Percentiles rank a stretch among this genome's conserved stretches.
These are phyloP conservation scores for Fusarium haematococcum DNA, from an alignment of 2,329 filamentous ascomycete genomes.

Conservation along the genomic window DNA sequence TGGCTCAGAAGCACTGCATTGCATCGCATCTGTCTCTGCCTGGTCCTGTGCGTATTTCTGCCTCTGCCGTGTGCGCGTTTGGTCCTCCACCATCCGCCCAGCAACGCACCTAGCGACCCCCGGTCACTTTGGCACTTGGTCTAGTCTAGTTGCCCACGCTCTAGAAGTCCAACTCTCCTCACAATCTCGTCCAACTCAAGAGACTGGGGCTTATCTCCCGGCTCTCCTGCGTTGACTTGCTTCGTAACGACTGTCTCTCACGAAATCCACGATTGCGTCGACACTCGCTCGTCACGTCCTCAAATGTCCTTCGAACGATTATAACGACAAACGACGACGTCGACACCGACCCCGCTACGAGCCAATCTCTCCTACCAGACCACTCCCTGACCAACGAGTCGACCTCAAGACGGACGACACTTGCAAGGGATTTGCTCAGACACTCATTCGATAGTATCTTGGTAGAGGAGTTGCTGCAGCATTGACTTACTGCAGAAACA, in stretches of 20 bases:
- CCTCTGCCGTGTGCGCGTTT: slow-evolving; percentile 33
- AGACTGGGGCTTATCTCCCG: slow-evolving; percentile 30
- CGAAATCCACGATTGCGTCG: slow-evolving; percentile 33
- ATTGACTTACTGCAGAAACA: slow-evolving; percentile 48
- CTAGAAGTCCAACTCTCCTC: slow-evolving; percentile 3
- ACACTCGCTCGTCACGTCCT: slow-evolving; percentile 37
- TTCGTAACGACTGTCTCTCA: slow-evolving; percentile 35
- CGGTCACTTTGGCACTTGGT: slow-evolving; percentile 37
- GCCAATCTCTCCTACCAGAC: slow-evolving; percentile 33
- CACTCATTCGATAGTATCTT: slow-evolving; percentile 24
- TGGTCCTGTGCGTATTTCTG: slow-evolving; percentile 37
- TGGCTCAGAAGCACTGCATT: background rate
- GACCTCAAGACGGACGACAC: slow-evolving; percentile 19
- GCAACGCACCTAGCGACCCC: slow-evolving; percentile 38
- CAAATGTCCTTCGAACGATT: slow-evolving; percentile 50
- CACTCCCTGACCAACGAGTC: slow-evolving; percentile 26
- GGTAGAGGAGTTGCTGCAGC: slow-evolving; percentile 46
- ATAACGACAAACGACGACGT: slow-evolving; percentile 46
- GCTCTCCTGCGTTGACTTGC: slow-evolving; percentile 13
- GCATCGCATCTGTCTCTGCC: background rate
- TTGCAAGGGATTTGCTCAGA: slow-evolving; percentile 16
- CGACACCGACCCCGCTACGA: slow-evolving; percentile 43
- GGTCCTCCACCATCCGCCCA: slow-evolving; percentile 41
- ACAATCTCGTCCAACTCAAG: slow-evolving; percentile 35
- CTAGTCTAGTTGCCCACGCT: slow-evolving; percentile 18